phyloP scores from a whole-genome alignment of 441 rosid genomes.

The Jatropha multifida region DNA sequence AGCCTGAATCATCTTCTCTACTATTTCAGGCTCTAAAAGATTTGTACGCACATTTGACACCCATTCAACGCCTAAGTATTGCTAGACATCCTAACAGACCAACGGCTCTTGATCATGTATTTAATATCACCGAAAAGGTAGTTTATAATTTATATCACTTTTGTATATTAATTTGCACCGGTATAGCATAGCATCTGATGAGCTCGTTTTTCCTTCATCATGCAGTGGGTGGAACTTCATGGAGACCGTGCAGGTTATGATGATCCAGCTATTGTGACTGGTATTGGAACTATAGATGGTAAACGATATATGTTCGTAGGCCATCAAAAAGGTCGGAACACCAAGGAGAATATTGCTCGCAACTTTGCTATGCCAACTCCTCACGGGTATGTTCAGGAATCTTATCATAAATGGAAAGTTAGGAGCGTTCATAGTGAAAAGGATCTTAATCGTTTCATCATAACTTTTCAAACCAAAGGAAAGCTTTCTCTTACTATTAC shows the following conservation, averaged over 20 bases:
- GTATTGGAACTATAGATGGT: conserved; percentile 85
- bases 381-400: conserved; percentile 60
- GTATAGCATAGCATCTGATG: background rate
- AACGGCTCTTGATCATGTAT: conserved; percentile 86
- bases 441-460: background rate
- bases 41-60: conserved; percentile 67
- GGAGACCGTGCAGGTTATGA: conserved; percentile 94
- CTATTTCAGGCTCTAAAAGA: conserved; percentile 65
- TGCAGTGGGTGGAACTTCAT: conserved; percentile 90
- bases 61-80: conserved; percentile 86
- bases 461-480: background rate
- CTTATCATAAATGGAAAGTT: background rate
- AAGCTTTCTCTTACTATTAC: background rate
- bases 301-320: conserved; percentile 83
- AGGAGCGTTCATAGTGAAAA: background rate
- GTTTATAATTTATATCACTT: background rate
- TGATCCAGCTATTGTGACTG: conserved; percentile 93
- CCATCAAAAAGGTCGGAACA: conserved; percentile 94
- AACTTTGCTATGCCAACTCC: conserved; percentile 99
- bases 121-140: conserved; percentile 83
- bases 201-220: conserved; percentile 1
- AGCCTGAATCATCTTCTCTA: background rate
- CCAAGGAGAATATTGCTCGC: conserved; percentile 80
- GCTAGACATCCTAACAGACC: conserved; percentile 96
- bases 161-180: background rate